Conservation (phyloP, 2,329 filamentous ascomycete species). For the Penicillium sp. region DNA sequence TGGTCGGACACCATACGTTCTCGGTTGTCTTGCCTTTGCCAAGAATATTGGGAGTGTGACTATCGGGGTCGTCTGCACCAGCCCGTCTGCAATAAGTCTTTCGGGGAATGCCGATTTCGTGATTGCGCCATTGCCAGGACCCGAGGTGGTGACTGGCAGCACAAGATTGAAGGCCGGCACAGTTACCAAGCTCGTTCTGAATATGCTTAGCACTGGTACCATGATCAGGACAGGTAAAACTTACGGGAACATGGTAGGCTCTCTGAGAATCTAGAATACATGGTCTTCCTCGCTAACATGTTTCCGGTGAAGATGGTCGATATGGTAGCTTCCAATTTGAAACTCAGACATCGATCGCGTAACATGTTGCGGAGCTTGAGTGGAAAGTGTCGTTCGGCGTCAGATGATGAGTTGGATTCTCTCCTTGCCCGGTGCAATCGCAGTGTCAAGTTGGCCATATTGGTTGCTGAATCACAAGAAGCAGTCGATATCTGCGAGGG, state of each 20-base stretch:
- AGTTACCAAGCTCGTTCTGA: conserved; percentile 48
- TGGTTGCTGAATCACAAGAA: conserved; percentile 27
- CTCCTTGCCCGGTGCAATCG: conserved; percentile 29
- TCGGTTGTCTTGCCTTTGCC: conserved; percentile 42
- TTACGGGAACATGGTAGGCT: conserved; percentile 44
- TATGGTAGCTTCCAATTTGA: conserved; percentile 42
- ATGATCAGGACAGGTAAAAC: conserved; percentile 48
- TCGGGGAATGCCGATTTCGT: conserved; percentile 33
- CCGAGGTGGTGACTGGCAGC: conserved; percentile 50
- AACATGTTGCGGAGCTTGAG: conserved; percentile 36
- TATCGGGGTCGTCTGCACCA: conserved; percentile 43
- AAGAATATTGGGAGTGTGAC: conserved; percentile 39
- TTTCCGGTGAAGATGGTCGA: conserved; percentile 34
- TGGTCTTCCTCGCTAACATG: neutral
- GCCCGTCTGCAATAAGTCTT: conserved; percentile 34
- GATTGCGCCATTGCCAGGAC: conserved; percentile 44
- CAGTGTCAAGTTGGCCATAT: conserved; percentile 40
- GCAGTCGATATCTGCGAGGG: conserved; percentile 26
- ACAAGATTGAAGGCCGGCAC: conserved; percentile 51
- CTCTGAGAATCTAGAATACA: neutral
- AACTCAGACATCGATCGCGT: conserved; percentile 38
- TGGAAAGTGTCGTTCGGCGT: conserved; percentile 14
- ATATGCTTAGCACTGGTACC: conserved; percentile 48
- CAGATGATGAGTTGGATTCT: conserved; percentile 30
- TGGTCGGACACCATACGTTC: conserved; percentile 47